Evolutionary conservation across 2,329 filamentous ascomycete genomes (phyloP).

Genomic region (Monilinia fructigena): DNA sequence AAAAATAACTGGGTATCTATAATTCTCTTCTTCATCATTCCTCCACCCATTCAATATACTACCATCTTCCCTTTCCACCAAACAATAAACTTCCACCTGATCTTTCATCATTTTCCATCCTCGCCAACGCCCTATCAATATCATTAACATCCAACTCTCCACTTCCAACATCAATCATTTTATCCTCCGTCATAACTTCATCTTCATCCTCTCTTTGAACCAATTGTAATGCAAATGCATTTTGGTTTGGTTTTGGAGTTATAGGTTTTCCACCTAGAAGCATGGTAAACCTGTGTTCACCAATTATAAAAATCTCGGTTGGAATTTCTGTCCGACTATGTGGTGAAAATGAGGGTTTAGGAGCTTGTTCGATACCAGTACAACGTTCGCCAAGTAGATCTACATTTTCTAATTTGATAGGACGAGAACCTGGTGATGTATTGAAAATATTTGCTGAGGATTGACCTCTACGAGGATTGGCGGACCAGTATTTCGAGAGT

Average conservation of each 20-base stretch:
- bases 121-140: slow-evolving; percentile 59
- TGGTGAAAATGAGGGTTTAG: slow-evolving; percentile 22
- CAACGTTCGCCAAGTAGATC: slow-evolving; percentile 40
- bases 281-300: slow-evolving; percentile 39
- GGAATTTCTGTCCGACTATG: slow-evolving; percentile 24
- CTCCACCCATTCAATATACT: slow-evolving; percentile 27
- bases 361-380: slow-evolving; percentile 37
- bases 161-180: slow-evolving; percentile 12
- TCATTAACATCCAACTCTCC: slow-evolving; percentile 59
- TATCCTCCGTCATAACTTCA: slow-evolving; percentile 21
- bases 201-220: slow-evolving; percentile 32
- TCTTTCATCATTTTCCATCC: slow-evolving; percentile 46
- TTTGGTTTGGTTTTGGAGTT: slow-evolving; percentile 10
- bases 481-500: slow-evolving; percentile 39
- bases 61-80: slow-evolving; percentile 46
- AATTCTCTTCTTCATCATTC: slow-evolving; percentile 11
- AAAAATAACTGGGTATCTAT: slow-evolving; percentile 17
- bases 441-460: slow-evolving; percentile 35
- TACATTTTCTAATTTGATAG: slow-evolving; percentile 37
- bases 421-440: slow-evolving; percentile 29
- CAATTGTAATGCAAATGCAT: slow-evolving; percentile 29
- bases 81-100: slow-evolving; percentile 29
- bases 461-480: slow-evolving; percentile 31
- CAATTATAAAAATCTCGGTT: slow-evolving; percentile 37
- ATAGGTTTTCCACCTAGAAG: slow-evolving; percentile 28